Evolutionary conservation across 371 early-diverging fungal species (phyloP).

Genomic region (Mortierella sp.): DNA sequence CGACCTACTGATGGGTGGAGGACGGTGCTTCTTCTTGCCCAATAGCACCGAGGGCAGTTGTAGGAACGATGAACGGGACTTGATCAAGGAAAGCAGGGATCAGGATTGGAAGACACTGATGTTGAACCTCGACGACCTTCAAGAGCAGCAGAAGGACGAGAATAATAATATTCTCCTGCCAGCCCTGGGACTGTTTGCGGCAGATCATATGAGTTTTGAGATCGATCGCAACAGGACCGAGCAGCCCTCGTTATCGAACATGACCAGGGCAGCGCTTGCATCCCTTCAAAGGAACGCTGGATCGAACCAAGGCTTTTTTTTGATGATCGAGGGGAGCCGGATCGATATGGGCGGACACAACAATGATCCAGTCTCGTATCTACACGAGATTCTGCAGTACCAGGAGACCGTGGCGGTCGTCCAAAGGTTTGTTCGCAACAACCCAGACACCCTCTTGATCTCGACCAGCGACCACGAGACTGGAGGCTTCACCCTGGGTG

Average conservation of each 20-base stretch:
- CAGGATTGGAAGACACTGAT: conserved; percentile 71
- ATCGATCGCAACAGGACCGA: conserved; percentile 70
- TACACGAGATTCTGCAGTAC: conserved; percentile 92
- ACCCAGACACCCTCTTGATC: conserved; percentile 88
- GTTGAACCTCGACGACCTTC: conserved; percentile 65
- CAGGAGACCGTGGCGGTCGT: conserved; percentile 81
- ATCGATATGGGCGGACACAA: conserved; percentile 69
- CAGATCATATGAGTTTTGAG: conserved; percentile 88
- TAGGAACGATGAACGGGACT: conserved; percentile 75
- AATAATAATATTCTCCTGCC: conserved; percentile 66
- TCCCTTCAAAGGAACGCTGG: conserved; percentile 63
- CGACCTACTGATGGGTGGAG: conserved; percentile 95
- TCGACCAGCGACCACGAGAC: conserved; percentile 96
- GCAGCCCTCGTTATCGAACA: conserved; percentile 88
- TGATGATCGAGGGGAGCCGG: conserved; percentile 96
- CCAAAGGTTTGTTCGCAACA: conserved; percentile 74
- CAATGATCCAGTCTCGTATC: conserved; percentile 93
- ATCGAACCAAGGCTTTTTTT: conserved; percentile 83
- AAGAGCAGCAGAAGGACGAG: conserved; percentile 57
- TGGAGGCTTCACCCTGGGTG: conserved; percentile 87
- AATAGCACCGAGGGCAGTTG: conserved; percentile 69
- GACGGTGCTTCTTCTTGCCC: conserved; percentile 85
- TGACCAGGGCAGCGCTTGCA: conserved; percentile 83
- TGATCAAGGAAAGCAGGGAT: conserved; percentile 65
- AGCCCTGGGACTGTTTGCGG: conserved; percentile 79